These are phyloP conservation scores for Botryotinia narcissicola DNA, from an alignment of 2,329 filamentous ascomycete species.

Conservation along the genomic window DNA sequence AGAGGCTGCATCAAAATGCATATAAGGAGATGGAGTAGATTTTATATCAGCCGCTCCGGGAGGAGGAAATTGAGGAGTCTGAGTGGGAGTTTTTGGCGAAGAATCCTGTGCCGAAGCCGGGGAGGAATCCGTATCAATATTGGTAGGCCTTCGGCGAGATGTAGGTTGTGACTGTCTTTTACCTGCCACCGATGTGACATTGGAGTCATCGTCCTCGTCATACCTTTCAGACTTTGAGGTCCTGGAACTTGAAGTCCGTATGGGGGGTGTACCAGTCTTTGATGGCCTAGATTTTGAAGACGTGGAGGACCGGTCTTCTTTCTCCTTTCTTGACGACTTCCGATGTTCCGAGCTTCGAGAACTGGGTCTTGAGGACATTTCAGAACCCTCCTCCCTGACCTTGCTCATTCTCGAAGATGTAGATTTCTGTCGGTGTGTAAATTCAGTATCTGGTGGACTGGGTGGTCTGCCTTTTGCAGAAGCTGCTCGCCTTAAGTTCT, in stretches of 20 bases:
- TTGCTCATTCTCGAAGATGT: constrained; percentile 39
- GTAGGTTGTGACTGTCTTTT: constrained; percentile 44
- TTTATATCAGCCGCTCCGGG: constrained; percentile 32
- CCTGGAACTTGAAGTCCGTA: constrained; percentile 40
- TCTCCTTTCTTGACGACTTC: constrained; percentile 39
- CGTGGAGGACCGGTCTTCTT: constrained; percentile 51
- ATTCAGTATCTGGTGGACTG: constrained; percentile 62
- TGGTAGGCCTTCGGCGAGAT: constrained; percentile 36
- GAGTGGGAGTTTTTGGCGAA: constrained; percentile 61
- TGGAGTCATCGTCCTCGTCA: constrained; percentile 39
- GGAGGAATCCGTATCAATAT: constrained; percentile 41
- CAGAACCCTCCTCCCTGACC: constrained; percentile 41
- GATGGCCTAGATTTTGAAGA: constrained; percentile 56
- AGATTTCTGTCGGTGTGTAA: constrained; percentile 46
- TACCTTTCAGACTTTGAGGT: constrained; percentile 33
- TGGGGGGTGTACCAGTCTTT: constrained; percentile 53
- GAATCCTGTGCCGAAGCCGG: constrained; percentile 51
- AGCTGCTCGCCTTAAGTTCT: constrained; percentile 43
- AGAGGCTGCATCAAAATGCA: constrained; percentile 41
- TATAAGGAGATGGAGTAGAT: constrained; percentile 36
- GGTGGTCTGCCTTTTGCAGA: constrained; percentile 52
- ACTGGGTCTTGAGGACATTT: constrained; percentile 42
- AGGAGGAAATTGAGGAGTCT: constrained; percentile 48
- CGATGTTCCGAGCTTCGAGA: constrained; percentile 40
- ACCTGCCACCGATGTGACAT: constrained; percentile 43